phyloP scores from a whole-genome alignment of 163 green algal genomes.

The Coccomyxa subellipsoidea region DNA sequence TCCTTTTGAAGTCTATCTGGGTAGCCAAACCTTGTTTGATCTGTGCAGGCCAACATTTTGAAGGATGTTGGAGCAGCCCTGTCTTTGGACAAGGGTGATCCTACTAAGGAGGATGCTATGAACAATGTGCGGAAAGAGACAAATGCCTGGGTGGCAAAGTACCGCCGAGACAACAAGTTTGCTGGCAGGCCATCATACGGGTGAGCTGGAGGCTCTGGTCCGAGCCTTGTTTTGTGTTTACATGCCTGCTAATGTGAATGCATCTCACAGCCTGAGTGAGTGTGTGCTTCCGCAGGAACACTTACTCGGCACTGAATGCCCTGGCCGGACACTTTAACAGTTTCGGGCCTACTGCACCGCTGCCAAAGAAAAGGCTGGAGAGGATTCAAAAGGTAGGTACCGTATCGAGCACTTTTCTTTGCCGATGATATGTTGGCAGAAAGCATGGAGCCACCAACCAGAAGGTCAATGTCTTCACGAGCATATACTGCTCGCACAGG shows the following conservation, averaged over 20 bases:
- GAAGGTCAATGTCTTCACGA: too few relatives aligned
- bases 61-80: constrained; percentile 54
- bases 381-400: constrained; percentile 78
- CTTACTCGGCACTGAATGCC: constrained; percentile 94
- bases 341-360: constrained; percentile 83
- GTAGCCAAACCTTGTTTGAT: too few relatives aligned
- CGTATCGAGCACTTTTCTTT: too few relatives aligned
- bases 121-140: constrained; percentile 67
- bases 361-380: constrained; percentile 95
- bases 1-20: too few relatives aligned
- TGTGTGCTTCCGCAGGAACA: constrained; percentile 85
- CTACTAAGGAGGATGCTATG: constrained; percentile 49
- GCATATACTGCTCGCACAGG: too few relatives aligned
- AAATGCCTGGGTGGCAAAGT: constrained; percentile 84
- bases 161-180: constrained; percentile 73
- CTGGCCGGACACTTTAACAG: constrained; percentile 96
- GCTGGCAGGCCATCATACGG: constrained; percentile 74
- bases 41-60: constrained; percentile 33
- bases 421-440: too few relatives aligned
- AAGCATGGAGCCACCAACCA: too few relatives aligned
- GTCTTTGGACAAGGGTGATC: constrained; percentile 56
- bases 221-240: not conserved
- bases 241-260: too few relatives aligned
- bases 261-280: too few relatives aligned
- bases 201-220: constrained; percentile 26